A percentile compares a stretch with the other conserved stretches of the same genome.
phyloP scores from a whole-genome alignment of 2,329 filamentous ascomycete genomes.

The Pestalotiopsis sp. region DNA sequence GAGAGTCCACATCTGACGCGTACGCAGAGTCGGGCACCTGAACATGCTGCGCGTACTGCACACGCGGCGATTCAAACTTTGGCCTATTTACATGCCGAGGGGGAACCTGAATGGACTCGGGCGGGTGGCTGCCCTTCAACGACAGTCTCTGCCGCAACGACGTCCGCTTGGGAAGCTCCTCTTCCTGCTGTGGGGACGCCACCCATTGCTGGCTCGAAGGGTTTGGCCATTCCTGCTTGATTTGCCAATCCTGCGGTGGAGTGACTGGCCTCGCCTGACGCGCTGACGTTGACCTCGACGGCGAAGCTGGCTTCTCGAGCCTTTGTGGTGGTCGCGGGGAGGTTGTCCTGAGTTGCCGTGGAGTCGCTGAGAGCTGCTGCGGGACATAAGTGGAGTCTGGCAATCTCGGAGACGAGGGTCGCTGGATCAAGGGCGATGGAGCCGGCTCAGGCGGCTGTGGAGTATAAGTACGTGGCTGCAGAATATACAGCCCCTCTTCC shows the following conservation, averaged over 20 bases:
- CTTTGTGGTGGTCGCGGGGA: background rate
- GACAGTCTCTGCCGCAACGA: conserved; percentile 59
- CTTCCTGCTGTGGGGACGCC: background rate
- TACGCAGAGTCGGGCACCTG: conserved; percentile 50
- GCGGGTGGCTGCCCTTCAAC: conserved; percentile 50
- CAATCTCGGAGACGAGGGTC: background rate
- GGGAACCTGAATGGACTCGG: conserved; percentile 58
- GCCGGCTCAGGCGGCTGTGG: conserved; percentile 51
- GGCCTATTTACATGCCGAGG: conserved; percentile 41
- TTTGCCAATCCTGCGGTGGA: background rate
- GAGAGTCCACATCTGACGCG: conserved; percentile 48
- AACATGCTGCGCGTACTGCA: conserved; percentile 24
- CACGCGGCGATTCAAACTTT: conserved; percentile 22
- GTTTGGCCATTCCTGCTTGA: background rate
- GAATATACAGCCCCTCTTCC: conserved; percentile 50
- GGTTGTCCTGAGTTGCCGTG: background rate
- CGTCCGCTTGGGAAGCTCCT: conserved; percentile 36
- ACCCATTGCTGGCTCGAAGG: background rate
- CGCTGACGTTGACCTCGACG: background rate
- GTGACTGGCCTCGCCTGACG: background rate
- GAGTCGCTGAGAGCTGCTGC: background rate
- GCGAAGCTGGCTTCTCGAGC: background rate
- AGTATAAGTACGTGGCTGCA: conserved; percentile 62
- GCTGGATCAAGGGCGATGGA: conserved; percentile 46
- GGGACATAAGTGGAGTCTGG: conserved; percentile 24